Conservation (phyloP, 2,329 filamentous ascomycete genomes). For the Exophiala spinifera region DNA sequence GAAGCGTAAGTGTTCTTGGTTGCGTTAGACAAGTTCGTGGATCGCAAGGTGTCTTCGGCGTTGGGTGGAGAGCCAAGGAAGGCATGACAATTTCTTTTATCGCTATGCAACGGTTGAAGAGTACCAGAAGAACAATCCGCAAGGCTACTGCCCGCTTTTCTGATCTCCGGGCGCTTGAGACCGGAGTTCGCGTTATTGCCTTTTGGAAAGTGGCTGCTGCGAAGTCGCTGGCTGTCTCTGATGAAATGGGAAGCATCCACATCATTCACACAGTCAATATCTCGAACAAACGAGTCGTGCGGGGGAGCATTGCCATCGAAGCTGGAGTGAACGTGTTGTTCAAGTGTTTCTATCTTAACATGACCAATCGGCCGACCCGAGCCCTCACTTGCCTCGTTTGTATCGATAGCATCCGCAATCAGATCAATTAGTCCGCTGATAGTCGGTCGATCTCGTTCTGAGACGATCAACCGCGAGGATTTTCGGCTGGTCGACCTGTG, state of each 20-base stretch:
- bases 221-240: slow-evolving; percentile 6
- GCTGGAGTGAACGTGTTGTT: background rate
- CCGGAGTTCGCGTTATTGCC: background rate
- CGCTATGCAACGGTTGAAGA: background rate
- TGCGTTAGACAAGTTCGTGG: background rate
- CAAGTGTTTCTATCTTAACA: too few relatives aligned
- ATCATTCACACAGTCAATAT: slow-evolving; percentile 6
- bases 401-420: background rate
- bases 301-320: background rate
- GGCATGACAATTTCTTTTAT: background rate
- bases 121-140: slow-evolving; percentile 14
- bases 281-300: background rate
- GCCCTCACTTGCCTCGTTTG: too few relatives aligned
- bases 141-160: slow-evolving; percentile 11
- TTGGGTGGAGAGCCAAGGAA: background rate
- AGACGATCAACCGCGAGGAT: background rate
- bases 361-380: too few relatives aligned
- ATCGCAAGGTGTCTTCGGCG: background rate
- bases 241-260: slow-evolving; percentile 13
- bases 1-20: background rate
- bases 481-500: background rate
- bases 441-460: background rate
- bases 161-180: background rate
- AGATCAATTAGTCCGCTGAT: background rate
- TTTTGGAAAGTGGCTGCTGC: background rate